Base-by-base conservation (phyloP, 2,329 filamentous ascomycete species). In the Stagonosporopsis tanaceti region DNA sequence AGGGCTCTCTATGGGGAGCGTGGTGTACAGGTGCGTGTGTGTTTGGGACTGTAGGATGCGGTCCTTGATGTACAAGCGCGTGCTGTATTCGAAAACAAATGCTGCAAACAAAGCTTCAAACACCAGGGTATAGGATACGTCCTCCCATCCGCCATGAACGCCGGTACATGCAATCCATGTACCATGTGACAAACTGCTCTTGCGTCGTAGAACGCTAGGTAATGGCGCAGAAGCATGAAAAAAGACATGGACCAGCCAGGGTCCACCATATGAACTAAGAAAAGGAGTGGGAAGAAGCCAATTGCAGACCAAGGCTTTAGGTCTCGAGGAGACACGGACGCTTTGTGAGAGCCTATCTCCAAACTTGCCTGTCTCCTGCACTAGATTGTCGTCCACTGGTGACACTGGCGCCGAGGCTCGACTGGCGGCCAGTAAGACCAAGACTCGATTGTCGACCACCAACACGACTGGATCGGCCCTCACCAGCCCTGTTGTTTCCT, bases 81-180 rank as follows among this genome's bases (percentile, higher is more conserved):
- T 47, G 48, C 44, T 37, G 34, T 27, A 44, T 17, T 22, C 48
- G 54, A 53, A 53, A 57, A 30, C 38, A 50, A 48, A 37, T 34
- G 17, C n/a, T 14, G 20, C 17, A 37, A 52, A 32, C 17, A 45
- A 56, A 45, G 38, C 46, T 34, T 15, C 37, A 42, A 50, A 50
- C 48, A 48, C 54, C 48, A 61, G 67, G 67, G 66, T 70, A 70
- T 70, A 68, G 64, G 61, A 70, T 68, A 62, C 62, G 61, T 47
- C 61, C 56, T 64, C 60, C 64, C 52, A 61, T 55, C 60, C 60
- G 35, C 44, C 47, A 50, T 57, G 42, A 61, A 63, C 64, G 56
- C 64, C 63, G 27, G 50, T 32, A 45, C 54, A 57, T 57, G 44
- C 44, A 53, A 57, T 6, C n/a, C 45, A 52, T 57, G 54, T 39